phyloP scores from a whole-genome alignment of 768 basidiomycete species.

The Mycena indigotica region DNA sequence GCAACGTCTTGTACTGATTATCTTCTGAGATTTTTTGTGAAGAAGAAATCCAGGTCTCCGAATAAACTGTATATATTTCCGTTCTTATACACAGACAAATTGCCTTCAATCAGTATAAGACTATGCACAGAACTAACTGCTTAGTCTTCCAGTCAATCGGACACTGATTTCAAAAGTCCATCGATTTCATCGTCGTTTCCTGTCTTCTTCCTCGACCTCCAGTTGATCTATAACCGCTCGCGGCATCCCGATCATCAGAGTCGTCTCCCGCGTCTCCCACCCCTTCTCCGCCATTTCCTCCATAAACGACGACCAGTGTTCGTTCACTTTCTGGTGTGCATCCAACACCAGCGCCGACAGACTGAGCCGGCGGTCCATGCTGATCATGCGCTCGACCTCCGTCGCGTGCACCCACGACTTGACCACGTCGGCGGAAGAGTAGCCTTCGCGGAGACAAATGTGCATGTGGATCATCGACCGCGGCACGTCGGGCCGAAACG shows the following conservation, averaged over 20 bases:
- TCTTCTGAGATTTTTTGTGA: no score
- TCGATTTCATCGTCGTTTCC: no score
- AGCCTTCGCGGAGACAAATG: constrained; percentile 55
- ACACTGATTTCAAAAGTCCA: no score
- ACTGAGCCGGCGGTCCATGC: constrained; percentile 15
- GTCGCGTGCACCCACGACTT: constrained; percentile 56
- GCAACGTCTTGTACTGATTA: no score
- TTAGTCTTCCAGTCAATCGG: no score
- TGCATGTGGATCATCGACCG: constrained; percentile 32
- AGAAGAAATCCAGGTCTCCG: no score
- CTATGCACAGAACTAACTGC: no score
- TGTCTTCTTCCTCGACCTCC: not conserved
- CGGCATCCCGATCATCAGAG: constrained; percentile 30
- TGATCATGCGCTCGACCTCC: constrained; percentile 35
- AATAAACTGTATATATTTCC: no score
- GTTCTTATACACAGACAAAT: no score
- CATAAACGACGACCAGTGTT: constrained; percentile 30
- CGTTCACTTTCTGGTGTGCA: constrained; percentile 20
- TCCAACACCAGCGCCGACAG: constrained; percentile 22
- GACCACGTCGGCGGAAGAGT: constrained; percentile 49
- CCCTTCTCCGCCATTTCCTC: constrained; percentile 31
- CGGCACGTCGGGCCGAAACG: constrained; percentile 15
- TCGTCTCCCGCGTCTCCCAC: constrained; percentile 41
- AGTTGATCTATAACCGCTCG: constrained; percentile 19
- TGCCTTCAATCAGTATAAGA: no score